A percentile compares a stretch with the other conserved stretches of the same genome.
phyloP scores from a whole-genome alignment of 352 stramenopile genomes.

The Phytophthora idaei region DNA sequence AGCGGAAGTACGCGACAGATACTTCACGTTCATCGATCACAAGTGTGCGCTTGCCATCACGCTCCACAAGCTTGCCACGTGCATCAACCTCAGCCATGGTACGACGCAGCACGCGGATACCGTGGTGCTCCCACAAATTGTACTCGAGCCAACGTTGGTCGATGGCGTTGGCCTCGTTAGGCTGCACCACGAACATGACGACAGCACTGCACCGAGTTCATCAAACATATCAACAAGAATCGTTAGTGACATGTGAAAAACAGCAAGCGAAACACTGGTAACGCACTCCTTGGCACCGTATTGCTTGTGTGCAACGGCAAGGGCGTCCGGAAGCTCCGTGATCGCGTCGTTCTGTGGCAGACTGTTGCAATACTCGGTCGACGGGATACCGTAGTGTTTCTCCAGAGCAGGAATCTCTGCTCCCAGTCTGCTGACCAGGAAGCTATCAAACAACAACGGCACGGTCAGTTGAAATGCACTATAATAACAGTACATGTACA shows the following conservation, averaged over 20 bases:
- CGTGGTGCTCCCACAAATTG: conserved; percentile 88
- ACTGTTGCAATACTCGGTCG: conserved; percentile 44
- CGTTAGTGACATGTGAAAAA: conserved; percentile 3
- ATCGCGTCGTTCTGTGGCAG: conserved; percentile 76
- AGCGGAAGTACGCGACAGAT: conserved; percentile 95
- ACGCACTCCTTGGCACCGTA: conserved; percentile 77
- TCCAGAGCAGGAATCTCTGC: conserved; percentile 55
- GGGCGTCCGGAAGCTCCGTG: conserved; percentile 63
- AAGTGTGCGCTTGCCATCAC: conserved; percentile 52
- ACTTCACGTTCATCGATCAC: conserved; percentile 81
- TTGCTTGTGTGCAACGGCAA: conserved; percentile 69
- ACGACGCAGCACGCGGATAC: conserved; percentile 74
- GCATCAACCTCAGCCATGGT: conserved; percentile 74
- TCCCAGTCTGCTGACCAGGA: conserved; percentile 58
- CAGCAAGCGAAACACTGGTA: neutral
- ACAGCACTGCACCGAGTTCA: conserved; percentile 45
- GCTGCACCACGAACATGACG: conserved; percentile 93
- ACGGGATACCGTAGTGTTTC: conserved; percentile 53
- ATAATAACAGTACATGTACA: conserved; percentile 27
- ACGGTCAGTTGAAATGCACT: conserved; percentile 8
- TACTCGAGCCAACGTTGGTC: conserved; percentile 94
- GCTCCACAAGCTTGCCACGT: conserved; percentile 39
- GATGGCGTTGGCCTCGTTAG: conserved; percentile 88
- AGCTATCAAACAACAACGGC: conserved; percentile 29
- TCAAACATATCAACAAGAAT: neutral